phyloP scores from a whole-genome alignment of 495 filamentous ascomycete species.

The Penicillium waksmanii region DNA sequence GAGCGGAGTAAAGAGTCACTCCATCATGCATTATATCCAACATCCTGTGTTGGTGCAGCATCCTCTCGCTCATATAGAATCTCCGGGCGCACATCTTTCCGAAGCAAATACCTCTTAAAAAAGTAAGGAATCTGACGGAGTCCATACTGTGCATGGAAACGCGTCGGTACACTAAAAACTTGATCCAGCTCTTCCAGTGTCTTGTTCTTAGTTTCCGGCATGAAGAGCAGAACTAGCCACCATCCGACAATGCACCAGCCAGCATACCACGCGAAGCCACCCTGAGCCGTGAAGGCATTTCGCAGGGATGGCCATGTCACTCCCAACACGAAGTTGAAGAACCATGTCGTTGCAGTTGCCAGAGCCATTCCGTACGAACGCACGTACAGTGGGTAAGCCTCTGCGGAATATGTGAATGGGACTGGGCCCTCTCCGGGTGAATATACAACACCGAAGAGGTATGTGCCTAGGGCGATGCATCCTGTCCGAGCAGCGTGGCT shows the following conservation, averaged over 20 bases:
- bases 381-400: conserved; percentile 79
- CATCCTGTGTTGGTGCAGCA: conserved; percentile 16
- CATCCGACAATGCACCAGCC: conserved; percentile 54
- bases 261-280: conserved; percentile 62
- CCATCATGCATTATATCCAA: conserved; percentile 32
- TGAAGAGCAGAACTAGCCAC: conserved; percentile 51
- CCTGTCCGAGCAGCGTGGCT: conserved; percentile 51
- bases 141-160: conserved; percentile 49
- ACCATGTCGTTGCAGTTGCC: conserved; percentile 71
- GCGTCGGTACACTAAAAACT: conserved; percentile 56
- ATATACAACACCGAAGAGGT: conserved; percentile 76
- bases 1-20: background rate
- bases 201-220: conserved; percentile 55
- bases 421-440: conserved; percentile 82
- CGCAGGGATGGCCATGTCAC: conserved; percentile 65
- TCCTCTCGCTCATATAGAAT: conserved; percentile 47
- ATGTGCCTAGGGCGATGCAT: conserved; percentile 71
- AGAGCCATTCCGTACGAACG: conserved; percentile 69
- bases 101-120: conserved; percentile 49
- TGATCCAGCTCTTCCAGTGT: conserved; percentile 52
- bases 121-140: conserved; percentile 52
- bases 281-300: conserved; percentile 47
- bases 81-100: conserved; percentile 38
- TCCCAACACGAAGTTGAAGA: conserved; percentile 46
- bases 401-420: conserved; percentile 82